phyloP scores from a whole-genome alignment of 208 protist genomes.

The Trypanosoma vivax region DNA sequence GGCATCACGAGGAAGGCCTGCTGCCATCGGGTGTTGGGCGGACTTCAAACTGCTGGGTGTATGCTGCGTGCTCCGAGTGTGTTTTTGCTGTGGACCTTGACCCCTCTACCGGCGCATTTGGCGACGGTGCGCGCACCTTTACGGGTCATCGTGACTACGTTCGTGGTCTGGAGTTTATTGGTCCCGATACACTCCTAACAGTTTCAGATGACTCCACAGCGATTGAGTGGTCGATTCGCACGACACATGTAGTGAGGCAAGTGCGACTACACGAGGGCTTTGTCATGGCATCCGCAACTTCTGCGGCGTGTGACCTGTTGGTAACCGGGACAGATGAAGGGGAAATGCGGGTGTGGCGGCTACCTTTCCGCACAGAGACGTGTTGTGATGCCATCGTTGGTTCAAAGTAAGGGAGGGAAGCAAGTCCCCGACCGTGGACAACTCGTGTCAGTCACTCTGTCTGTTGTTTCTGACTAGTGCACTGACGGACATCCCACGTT shows the following conservation, averaged over 20 bases:
- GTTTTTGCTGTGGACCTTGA: slow-evolving; percentile 66
- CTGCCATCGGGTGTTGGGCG: background rate
- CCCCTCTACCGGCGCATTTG: slow-evolving; percentile 34
- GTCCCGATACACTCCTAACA: slow-evolving; percentile 48
- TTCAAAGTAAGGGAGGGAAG: no score
- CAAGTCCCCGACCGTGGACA: no score
- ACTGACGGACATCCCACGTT: no score
- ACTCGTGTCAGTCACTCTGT: no score
- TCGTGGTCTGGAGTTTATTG: slow-evolving; percentile 66
- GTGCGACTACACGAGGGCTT: slow-evolving; percentile 72
- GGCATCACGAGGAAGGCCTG: slow-evolving; percentile 9
- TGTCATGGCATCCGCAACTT: slow-evolving; percentile 71
- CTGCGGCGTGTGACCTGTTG: slow-evolving; percentile 28
- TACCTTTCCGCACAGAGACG: slow-evolving; percentile 62
- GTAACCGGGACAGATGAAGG: slow-evolving; percentile 72
- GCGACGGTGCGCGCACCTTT: slow-evolving; percentile 36
- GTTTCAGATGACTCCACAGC: slow-evolving; percentile 77
- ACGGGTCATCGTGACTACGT: slow-evolving; percentile 76
- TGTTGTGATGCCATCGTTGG: no score
- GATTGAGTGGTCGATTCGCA: slow-evolving; percentile 56
- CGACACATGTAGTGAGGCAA: slow-evolving; percentile 45
- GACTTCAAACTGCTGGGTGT: slow-evolving; percentile 30
- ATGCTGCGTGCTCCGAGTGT: slow-evolving; percentile 71
- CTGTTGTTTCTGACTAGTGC: no score
- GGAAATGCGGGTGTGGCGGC: slow-evolving; percentile 61